Evolutionary conservation across 306 rosid genomes (phyloP), one percentile per base, ranked within the genome.

Genomic region (Quercus robur): DNA sequence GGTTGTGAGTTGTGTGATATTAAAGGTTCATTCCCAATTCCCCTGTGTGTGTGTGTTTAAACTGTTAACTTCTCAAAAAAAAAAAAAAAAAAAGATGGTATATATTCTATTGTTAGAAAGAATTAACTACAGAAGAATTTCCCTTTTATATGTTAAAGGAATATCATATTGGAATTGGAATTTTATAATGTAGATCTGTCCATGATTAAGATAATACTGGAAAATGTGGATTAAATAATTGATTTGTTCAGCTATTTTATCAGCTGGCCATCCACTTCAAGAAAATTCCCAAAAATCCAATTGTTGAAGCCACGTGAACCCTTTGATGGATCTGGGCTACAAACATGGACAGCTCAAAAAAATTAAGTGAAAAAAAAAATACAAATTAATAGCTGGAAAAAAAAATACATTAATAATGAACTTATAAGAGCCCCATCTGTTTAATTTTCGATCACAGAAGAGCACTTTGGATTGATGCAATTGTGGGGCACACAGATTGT

Each of bases 401-500:
- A 18, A 57, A 28, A 41, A 2, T 9, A 82, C 52, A 81, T 83
- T 81, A 67, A 90, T 87, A 74, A 88, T 83, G 44, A 87, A 77
- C 59, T 23, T 3, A 17, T 56, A 70, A 58, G 82, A 75, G 80
- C 58, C 89, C 87, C 81, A 81, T 87, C 85, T 84, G 91, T 85
- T 81, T 77, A 74, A 81, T 63, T 86, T 83, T 54, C 75, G 62
- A 84, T 88, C 86, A 81, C 84, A 83, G 58, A 84, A 76, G 75
- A 83, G 73, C 57, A 80, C 75, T 75, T 89, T 86, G 88, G 94
- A 89, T 76, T 51, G 80, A 81, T 49, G 81, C 73, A 78, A 77
- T 49, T 25, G 82, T 88, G 85, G 93, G 88, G 75, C 81, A 56
- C 59, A 19, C 20, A 11, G 55, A 78, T 75, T 84, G 91, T 83